Evolutionary conservation across 441 rosid genomes (phyloP), one percentile per base, ranked within the genome.

Genomic region (California macrophylla): DNA sequence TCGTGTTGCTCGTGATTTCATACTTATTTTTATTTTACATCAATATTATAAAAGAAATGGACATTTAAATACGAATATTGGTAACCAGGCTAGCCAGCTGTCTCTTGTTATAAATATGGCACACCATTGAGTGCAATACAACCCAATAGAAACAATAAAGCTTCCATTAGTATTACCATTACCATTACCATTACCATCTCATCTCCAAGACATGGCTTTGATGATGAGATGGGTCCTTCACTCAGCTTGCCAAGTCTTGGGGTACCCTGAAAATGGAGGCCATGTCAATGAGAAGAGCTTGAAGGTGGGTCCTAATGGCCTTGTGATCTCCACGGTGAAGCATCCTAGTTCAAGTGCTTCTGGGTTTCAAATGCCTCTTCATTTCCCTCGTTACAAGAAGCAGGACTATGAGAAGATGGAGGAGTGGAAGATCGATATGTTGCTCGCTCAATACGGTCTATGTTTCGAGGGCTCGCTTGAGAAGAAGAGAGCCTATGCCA

Each of bases 361-460:
- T 4, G 79, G 69, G 66, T 85, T 89, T 42, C 82, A 77, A 66
- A 80, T 89, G 86, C 90, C 96, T 4, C 81, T 87, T 18, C 91
- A 86, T 65, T 87, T 84, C 74, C 96, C 96, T 25, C 73, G 80
- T 18, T 86, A 86, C 82, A 73, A 68, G 0, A 88, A 82, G 66
- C 79, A 61, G 0, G 90, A 88, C 6, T 88, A 86, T 34, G 83
- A 83, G 86, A 76, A 76, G 80, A 90, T 90, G 92, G 96, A 90
- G 80, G 90, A 84, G 25, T 86, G 90, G 93, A 88, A 75, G 63
- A 32, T 90, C 23, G 88, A 89, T 74, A 18, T 80, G 83, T 86
- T 88, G 64, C 89, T 86, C 9, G 12, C 24, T 3, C 79, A 88
- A 26, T 90, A 88, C 16, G 96, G 96, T 1, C 69, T 90, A 21